phyloP scores from a whole-genome alignment of 768 basidiomycete genomes.

The Leccinum uliginosum region DNA sequence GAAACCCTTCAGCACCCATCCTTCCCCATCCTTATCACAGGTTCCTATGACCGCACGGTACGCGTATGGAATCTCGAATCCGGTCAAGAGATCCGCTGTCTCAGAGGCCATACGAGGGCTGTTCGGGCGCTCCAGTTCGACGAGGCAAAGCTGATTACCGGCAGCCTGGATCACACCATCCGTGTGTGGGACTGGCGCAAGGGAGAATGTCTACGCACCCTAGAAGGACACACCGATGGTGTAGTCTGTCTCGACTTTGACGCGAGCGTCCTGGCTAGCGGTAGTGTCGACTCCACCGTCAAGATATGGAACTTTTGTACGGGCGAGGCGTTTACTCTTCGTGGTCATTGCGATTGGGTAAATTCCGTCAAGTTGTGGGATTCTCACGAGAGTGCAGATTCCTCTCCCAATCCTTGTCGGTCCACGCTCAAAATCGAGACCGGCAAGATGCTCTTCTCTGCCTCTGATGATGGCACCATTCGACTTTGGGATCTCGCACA shows the following conservation, averaged over 20 bases:
- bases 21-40: slow-evolving; percentile 95
- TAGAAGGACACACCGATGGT: slow-evolving; percentile 88
- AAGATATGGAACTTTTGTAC: slow-evolving; percentile 93
- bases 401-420: slow-evolving; percentile 18
- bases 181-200: slow-evolving; percentile 96
- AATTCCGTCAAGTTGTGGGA: slow-evolving; percentile 96
- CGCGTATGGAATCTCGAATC: slow-evolving; percentile 97
- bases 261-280: slow-evolving; percentile 85
- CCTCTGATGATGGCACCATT: slow-evolving; percentile 91
- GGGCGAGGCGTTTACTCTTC: slow-evolving; percentile 85
- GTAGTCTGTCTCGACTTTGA: slow-evolving; percentile 92
- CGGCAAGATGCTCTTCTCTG: slow-evolving; percentile 96
- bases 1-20: slow-evolving; percentile 78
- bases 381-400: slow-evolving; percentile 18
- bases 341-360: slow-evolving; percentile 95
- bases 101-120: slow-evolving; percentile 90
- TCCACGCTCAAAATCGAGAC: slow-evolving; percentile 56
- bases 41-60: slow-evolving; percentile 92
- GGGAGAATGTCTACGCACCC: slow-evolving; percentile 80
- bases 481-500: slow-evolving; percentile 88
- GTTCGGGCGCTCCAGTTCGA: slow-evolving; percentile 94
- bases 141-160: slow-evolving; percentile 91
- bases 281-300: slow-evolving; percentile 92
- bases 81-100: slow-evolving; percentile 74
- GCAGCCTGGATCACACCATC: slow-evolving; percentile 92